Evolutionary conservation across 176 grass and related monocot species (phyloP).

Genomic region (Luzula sylvatica): DNA sequence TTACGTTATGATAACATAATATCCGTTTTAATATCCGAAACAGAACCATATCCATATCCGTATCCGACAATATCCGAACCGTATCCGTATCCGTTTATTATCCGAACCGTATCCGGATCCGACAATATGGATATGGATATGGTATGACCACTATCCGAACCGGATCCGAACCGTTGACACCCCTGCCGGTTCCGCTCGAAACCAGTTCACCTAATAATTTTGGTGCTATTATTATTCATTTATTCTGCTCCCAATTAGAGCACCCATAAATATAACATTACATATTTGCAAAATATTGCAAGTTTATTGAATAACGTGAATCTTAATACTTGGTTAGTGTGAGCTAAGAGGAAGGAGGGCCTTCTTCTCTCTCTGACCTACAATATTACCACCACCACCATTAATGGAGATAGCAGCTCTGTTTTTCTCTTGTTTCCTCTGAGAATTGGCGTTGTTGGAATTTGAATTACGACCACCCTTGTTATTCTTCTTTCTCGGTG

Average conservation of each 20-base stretch:
- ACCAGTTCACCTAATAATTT: not conserved
- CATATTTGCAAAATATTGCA: too few relatives aligned
- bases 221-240: conserved; percentile 8
- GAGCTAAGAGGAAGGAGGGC: not conserved
- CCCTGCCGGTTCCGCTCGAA: too few relatives aligned
- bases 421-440: conserved; percentile 18
- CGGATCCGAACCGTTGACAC: too few relatives aligned
- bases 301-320: too few relatives aligned
- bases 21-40: too few relatives aligned
- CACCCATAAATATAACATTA: conserved; percentile 7
- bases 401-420: conserved; percentile 7
- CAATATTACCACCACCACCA: not conserved
- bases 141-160: too few relatives aligned
- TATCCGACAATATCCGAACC: too few relatives aligned
- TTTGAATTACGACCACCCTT: conserved; percentile 10
- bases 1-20: too few relatives aligned
- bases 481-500: conserved; percentile 28
- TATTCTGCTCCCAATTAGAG: conserved; percentile 8
- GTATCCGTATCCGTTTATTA: too few relatives aligned
- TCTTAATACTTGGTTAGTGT: conserved; percentile 3
- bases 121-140: too few relatives aligned
- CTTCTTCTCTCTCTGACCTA: conserved; percentile 11
- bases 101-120: too few relatives aligned
- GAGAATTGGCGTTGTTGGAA: conserved; percentile 15
- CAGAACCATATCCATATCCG: too few relatives aligned